A percentile compares a stretch with the other conserved stretches of the same genome.
Evolutionary conservation across 148 eudicot species (phyloP).

Genomic region (Silene uniflora): DNA sequence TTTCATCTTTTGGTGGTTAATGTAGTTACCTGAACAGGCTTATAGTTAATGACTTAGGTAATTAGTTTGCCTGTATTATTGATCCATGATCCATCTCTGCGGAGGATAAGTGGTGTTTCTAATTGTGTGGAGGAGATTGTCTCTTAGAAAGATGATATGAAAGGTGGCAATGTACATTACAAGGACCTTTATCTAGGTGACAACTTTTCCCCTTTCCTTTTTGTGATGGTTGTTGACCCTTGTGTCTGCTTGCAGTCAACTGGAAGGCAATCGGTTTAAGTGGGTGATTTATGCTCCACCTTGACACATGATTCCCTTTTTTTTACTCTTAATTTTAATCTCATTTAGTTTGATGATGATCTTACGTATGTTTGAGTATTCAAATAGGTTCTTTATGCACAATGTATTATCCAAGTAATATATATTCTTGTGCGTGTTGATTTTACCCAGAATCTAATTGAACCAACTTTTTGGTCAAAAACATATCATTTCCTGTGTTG

Average conservation of each 20-base stretch:
- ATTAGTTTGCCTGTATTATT: not conserved
- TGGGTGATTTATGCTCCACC: conserved; percentile 7
- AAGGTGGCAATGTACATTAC: not conserved
- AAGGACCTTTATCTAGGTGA: not conserved
- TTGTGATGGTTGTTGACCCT: conserved; percentile 1
- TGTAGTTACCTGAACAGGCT: conserved; percentile 2
- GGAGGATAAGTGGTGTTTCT: not conserved
- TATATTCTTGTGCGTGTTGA: not conserved
- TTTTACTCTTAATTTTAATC: not conserved
- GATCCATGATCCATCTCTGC: not conserved
- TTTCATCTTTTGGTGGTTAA: not conserved
- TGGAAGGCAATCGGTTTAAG: not conserved
- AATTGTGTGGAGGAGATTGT: not conserved
- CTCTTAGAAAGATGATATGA: not conserved
- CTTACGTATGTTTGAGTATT: not conserved
- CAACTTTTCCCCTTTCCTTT: not conserved
- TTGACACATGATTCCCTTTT: not conserved
- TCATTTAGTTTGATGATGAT: not conserved
- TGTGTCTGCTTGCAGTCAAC: not conserved
- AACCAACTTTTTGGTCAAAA: not conserved
- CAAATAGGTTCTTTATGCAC: not conserved
- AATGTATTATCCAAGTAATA: not conserved
- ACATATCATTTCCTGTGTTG: not conserved
- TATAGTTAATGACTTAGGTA: not conserved
- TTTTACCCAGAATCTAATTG: not conserved